A percentile compares a stretch with the other conserved stretches of the same genome.
Evolutionary conservation across 1,284 basidiomycete species (phyloP).

Genomic region (Ustilago esculenta): DNA sequence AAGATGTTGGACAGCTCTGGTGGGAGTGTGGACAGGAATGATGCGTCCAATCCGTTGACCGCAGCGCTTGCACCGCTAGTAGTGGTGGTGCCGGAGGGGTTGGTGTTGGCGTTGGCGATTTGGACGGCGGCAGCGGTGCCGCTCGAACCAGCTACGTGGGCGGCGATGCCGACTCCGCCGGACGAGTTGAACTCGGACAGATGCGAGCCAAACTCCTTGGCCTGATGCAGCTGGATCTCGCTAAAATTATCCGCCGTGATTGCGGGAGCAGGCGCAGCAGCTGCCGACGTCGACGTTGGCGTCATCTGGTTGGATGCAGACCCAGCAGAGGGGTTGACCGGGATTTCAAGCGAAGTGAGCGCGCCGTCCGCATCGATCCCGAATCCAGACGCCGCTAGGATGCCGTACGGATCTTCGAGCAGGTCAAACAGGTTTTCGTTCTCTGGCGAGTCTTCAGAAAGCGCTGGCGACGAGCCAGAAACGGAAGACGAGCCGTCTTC

Average conservation of each 20-base stretch:
- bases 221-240: constrained; percentile 54
- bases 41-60: constrained; percentile 5
- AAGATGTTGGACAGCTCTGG: constrained; percentile 31
- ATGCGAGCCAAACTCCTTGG: constrained; percentile 49
- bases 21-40: constrained; percentile 20
- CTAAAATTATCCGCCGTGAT: constrained; percentile 53
- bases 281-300: constrained; percentile 16
- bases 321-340: background rate
- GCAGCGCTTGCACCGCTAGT: background rate
- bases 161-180: constrained; percentile 55
- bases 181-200: constrained; percentile 48
- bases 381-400: constrained; percentile 57
- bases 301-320: background rate
- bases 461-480: constrained; percentile 39
- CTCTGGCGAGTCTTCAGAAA: constrained; percentile 30
- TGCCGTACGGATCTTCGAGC: constrained; percentile 64
- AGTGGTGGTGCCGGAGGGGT: no score
- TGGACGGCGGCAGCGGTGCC: constrained; percentile 10
- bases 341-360: constrained; percentile 24
- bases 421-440: constrained; percentile 50
- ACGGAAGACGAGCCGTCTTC: constrained; percentile 59
- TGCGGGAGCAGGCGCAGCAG: background rate
- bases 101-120: constrained; percentile 2
- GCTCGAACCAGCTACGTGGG: constrained; percentile 39
- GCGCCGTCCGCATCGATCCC: constrained; percentile 39